Base-by-base conservation (phyloP, 1,139 yeast species). In the Yamadazyma sp. region DNA sequence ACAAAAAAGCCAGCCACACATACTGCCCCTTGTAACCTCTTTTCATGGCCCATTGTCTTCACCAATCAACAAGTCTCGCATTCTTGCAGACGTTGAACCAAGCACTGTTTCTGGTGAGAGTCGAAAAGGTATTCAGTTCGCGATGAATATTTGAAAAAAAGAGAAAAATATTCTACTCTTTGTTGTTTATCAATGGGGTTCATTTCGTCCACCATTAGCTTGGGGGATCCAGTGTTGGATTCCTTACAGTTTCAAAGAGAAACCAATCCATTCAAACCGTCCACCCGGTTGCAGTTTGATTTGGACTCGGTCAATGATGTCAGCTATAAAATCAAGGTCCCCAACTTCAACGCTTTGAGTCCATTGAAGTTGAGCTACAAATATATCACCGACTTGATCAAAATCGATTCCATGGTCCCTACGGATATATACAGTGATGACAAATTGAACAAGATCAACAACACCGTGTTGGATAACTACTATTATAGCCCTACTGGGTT, bases 321-420 rank as follows among this genome's bases (percentile, higher is more conserved):
- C 38, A 69, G 64, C 51, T 72, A 73, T 50, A 70, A 69, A 50
- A 64, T 72, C 43, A 66, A 62, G 41, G 66, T 73, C 17, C 73
- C 76, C 32, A 70, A 69, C 53, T 71, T 72, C 47, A 63, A 71
- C 38, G 68, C 60, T 39, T 59, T 71, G 45, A 61, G 73, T 15
- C 78, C 77, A 8, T 59, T 70, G 36, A 62, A 66, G 48, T 56
- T 73, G 46, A 74, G 75, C 4, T 61, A 63, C 38, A 71, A 69
- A 51, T 72, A 69, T 53, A 69, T 73, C 47, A 56, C 71, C 17
- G 75, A 72, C 47, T 59, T 71, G 49, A 69, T 64, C 49, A 68
- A 66, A 43, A 69, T 72, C 39, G 78, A 73, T 47, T 64, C 74
- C 28, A 66, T 64, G 65, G 62, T 69, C 12, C 78, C 78, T 2